Conservation (phyloP, 73 alveolate genomes). For the Diophrys appendiculata region DNA sequence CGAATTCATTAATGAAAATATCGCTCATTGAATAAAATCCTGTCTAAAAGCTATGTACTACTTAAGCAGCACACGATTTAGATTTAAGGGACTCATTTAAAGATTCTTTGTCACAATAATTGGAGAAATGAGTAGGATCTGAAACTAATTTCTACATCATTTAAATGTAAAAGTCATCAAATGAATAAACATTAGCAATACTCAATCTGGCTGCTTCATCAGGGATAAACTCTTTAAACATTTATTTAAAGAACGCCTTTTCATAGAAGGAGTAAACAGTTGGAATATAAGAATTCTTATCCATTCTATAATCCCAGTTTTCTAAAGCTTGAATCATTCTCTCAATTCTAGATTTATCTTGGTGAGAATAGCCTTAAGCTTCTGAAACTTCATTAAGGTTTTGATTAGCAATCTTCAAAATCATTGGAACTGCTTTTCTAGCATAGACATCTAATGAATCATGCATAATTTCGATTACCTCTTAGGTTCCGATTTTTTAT, state of each 20-base stretch:
- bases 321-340: neutral
- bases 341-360: neutral
- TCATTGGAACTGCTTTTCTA: slow-evolving; percentile 61
- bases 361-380: neutral
- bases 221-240: neutral
- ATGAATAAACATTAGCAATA: slow-evolving; percentile 24
- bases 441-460: slow-evolving; percentile 85
- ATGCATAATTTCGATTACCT: slow-evolving; percentile 55
- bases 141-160: neutral
- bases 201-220: slow-evolving; percentile 8
- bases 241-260: slow-evolving; percentile 3
- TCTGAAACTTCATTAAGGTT: neutral
- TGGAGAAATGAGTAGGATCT: slow-evolving; percentile 10
- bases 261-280: neutral
- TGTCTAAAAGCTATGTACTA: neutral
- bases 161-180: slow-evolving; percentile 27
- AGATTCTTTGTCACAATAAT: neutral
- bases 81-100: neutral
- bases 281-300: neutral
- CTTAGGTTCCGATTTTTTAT: slow-evolving; percentile 63
- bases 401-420: too few species aligned
- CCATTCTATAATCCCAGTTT: neutral
- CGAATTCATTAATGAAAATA: neutral
- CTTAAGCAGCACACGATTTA: neutral
- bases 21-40: neutral